Base-by-base conservation (phyloP, 2,329 filamentous ascomycete genomes). In the Neobulgaria alba region DNA sequence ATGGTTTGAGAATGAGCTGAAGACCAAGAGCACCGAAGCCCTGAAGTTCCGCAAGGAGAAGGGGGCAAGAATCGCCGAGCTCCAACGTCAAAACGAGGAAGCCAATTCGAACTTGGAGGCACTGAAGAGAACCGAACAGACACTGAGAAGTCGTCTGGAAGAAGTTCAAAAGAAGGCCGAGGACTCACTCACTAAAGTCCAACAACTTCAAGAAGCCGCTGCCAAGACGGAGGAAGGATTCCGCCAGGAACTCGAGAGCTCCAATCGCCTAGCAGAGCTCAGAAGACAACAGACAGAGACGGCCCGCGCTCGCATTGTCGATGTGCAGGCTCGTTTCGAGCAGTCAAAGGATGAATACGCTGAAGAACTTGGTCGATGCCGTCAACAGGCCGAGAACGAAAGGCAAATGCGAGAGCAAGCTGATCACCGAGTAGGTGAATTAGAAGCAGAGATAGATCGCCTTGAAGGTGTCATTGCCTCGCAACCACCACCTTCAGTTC, bases 41-140 rank as follows among this genome's bases (percentile, higher is more conserved):
- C 75, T 90, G 51, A 95, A 89, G 57, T 90, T 85, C 63, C 79
- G 92, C 48, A 96, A 95, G 59, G 92, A 98, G 60, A 96, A 95
- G 71, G 85, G 85, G 48, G 82, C 87, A 1, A 83, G 85, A 29
- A 86, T 96, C 53, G 77, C 88, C 7, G 85, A 93, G 56, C 75
- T 98, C 19, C 85, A 95, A 62, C 84, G 88, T 39, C 77, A 84
- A 46, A 85, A 90, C 52, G 90, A 96, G 52, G 92, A 98, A 51
- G 78, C 83, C 33, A 80, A 75, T 48, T 81, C 84, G 15, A 82
- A 75, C 21, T 73, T 88, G 38, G 87, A 95, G 41, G 75, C 82
- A 8, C 67, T 94, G 16, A 82, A 83, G 57, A 81, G 85, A 29
- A 85, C 79, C 29, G 89, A 95, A 58, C 78, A 85, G 45, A 76